Evolutionary conservation across 129 eudicot genomes (phyloP).

Genomic region (Lactuca sativa): DNA sequence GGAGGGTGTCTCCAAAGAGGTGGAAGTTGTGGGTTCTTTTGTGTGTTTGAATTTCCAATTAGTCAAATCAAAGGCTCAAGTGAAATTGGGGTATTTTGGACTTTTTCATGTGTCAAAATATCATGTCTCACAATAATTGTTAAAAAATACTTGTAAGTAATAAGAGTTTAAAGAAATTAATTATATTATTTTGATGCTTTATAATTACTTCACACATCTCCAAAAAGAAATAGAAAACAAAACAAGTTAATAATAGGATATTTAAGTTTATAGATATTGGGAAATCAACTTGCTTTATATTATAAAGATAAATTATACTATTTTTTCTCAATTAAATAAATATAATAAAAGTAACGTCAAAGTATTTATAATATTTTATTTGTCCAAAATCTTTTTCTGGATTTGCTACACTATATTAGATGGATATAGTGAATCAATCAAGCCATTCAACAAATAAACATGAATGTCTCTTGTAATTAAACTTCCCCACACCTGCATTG

Average conservation of each 20-base stretch:
- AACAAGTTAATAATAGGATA: constrained; percentile 6
- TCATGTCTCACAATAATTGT: too few species aligned
- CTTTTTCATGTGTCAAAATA: too few species aligned
- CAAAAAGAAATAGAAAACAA: neutral
- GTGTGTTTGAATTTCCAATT: too few species aligned
- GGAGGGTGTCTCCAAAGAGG: too few species aligned
- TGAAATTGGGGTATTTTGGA: too few species aligned
- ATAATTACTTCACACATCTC: constrained; percentile 19
- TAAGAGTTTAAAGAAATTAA: neutral
- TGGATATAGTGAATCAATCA: too few species aligned
- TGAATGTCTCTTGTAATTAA: too few species aligned
- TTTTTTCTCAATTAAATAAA: neutral
- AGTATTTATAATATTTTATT: neutral
- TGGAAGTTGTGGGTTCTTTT: too few species aligned
- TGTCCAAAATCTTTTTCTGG: neutral
- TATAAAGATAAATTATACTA: neutral
- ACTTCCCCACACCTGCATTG: too few species aligned
- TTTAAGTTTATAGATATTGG: neutral
- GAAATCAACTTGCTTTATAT: neutral
- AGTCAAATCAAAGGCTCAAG: too few species aligned
- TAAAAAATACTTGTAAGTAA: neutral
- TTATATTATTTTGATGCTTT: neutral
- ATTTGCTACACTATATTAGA: too few species aligned
- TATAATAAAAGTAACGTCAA: neutral
- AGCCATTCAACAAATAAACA: too few species aligned